Evolutionary conservation across 2,329 filamentous ascomycete species (phyloP).

Genomic region (Penicillium sp.): DNA sequence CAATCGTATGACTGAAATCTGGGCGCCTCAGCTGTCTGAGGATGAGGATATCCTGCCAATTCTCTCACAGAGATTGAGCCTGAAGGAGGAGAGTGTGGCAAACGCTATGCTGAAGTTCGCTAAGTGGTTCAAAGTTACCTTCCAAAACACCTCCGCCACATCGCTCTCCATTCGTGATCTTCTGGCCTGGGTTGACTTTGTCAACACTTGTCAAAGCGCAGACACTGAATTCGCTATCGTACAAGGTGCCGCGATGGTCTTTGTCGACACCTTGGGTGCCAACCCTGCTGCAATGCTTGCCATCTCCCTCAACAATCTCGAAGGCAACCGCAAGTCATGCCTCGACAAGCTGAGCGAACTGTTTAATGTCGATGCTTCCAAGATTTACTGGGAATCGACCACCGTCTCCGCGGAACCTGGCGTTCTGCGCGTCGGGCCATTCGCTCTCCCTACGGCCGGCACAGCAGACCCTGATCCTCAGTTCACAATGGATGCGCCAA

Average conservation of each 20-base stretch:
- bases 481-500: conserved; percentile 84
- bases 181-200: conserved; percentile 87
- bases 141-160: conserved; percentile 68
- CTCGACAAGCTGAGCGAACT: conserved; percentile 69
- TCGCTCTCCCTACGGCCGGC: conserved; percentile 60
- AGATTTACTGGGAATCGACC: conserved; percentile 64
- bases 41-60: conserved; percentile 85
- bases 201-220: conserved; percentile 63
- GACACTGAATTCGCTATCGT: conserved; percentile 57
- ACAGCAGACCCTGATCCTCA: conserved; percentile 53
- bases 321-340: conserved; percentile 69
- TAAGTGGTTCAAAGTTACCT: conserved; percentile 84
- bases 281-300: conserved; percentile 88
- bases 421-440: conserved; percentile 68
- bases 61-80: conserved; percentile 68
- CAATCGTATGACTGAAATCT: conserved; percentile 98
- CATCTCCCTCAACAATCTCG: conserved; percentile 66
- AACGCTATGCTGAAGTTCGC: conserved; percentile 78
- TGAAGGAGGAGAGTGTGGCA: conserved; percentile 57
- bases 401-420: conserved; percentile 55
- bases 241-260: conserved; percentile 92
- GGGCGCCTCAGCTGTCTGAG: conserved; percentile 86
- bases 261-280: conserved; percentile 90
- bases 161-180: conserved; percentile 91
- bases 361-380: conserved; percentile 60